These are phyloP conservation scores for Neonectria sp. DNA, from an alignment of 2,329 filamentous ascomycete species.

Conservation along the genomic window DNA sequence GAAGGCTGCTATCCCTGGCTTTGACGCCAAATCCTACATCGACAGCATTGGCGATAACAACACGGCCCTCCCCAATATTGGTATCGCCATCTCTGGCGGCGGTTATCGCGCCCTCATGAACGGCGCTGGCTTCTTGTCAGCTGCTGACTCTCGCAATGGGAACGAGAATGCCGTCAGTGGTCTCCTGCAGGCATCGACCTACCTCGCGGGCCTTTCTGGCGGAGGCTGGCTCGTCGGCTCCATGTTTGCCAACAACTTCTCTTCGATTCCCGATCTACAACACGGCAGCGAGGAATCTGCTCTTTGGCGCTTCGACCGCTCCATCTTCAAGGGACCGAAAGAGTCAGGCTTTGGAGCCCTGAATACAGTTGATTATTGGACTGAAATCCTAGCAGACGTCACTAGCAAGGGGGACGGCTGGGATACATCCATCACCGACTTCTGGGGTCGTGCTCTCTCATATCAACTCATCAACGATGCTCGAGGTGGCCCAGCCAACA, in stretches of 20 bases:
- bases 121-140: slow-evolving; percentile 82
- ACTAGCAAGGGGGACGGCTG: slow-evolving; percentile 50
- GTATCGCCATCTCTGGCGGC: slow-evolving; percentile 84
- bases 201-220: slow-evolving; percentile 84
- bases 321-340: slow-evolving; percentile 55
- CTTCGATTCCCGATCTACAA: slow-evolving; percentile 60
- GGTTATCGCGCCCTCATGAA: slow-evolving; percentile 88
- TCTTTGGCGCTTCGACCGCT: slow-evolving; percentile 57
- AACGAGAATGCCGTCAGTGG: slow-evolving; percentile 79
- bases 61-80: slow-evolving; percentile 69
- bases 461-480: slow-evolving; percentile 85
- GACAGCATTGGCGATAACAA: slow-evolving; percentile 39
- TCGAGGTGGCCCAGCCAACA: slow-evolving; percentile 81
- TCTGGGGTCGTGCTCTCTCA: slow-evolving; percentile 85
- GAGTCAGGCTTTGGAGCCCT: slow-evolving; percentile 45
- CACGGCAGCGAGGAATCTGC: slow-evolving; percentile 45
- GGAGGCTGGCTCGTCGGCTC: slow-evolving; percentile 89
- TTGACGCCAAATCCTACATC: slow-evolving; percentile 81
- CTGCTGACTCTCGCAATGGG: slow-evolving; percentile 77
- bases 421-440: slow-evolving; percentile 81
- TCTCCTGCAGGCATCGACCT: slow-evolving; percentile 83
- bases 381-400: slow-evolving; percentile 50
- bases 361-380: slow-evolving; percentile 53
- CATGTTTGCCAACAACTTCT: slow-evolving; percentile 86
- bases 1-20: slow-evolving; percentile 79